Conservation (phyloP, 1,284 basidiomycete genomes). For the Ganoderma sinense region DNA sequence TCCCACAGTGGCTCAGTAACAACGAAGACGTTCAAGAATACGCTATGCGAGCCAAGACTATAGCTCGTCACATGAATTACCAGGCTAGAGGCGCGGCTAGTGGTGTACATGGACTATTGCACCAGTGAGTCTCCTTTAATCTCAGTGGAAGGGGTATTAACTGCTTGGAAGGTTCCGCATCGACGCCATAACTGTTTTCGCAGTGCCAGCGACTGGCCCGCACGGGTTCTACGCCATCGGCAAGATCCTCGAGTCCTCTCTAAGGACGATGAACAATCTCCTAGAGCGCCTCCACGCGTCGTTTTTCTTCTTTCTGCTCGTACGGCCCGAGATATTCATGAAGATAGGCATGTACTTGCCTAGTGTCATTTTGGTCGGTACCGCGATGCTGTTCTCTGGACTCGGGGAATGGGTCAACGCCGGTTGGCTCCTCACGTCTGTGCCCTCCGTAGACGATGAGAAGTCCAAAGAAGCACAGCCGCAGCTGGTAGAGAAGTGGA, state of each 20-base stretch:
- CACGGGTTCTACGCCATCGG: constrained; percentile 96
- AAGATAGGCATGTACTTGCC: constrained; percentile 92
- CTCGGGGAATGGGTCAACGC: constrained; percentile 75
- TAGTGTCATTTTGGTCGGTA: constrained; percentile 82
- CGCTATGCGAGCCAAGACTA: constrained; percentile 64
- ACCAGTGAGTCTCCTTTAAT: constrained; percentile 57
- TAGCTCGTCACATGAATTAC: constrained; percentile 70
- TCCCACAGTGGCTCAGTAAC: constrained; percentile 53
- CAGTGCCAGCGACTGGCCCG: constrained; percentile 87
- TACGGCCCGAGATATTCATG: constrained; percentile 79
- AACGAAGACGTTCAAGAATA: constrained; percentile 58
- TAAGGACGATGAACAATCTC: constrained; percentile 91
- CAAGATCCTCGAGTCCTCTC: constrained; percentile 85
- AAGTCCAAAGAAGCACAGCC: constrained; percentile 23
- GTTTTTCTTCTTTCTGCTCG: constrained; percentile 93
- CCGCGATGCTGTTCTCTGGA: constrained; percentile 85
- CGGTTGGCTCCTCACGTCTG: constrained; percentile 53
- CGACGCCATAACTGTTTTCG: constrained; percentile 93
- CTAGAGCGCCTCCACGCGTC: constrained; percentile 94
- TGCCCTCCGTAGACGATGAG: constrained; percentile 37
- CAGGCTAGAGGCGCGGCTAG: constrained; percentile 77
- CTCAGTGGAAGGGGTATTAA: neutral
- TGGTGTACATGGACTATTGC: constrained; percentile 82
- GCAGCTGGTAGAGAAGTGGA: constrained; percentile 39
- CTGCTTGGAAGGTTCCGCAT: constrained; percentile 77